Evolutionary conservation across 306 rosid species (phyloP).

Genomic region (Ormosia emarginata): DNA sequence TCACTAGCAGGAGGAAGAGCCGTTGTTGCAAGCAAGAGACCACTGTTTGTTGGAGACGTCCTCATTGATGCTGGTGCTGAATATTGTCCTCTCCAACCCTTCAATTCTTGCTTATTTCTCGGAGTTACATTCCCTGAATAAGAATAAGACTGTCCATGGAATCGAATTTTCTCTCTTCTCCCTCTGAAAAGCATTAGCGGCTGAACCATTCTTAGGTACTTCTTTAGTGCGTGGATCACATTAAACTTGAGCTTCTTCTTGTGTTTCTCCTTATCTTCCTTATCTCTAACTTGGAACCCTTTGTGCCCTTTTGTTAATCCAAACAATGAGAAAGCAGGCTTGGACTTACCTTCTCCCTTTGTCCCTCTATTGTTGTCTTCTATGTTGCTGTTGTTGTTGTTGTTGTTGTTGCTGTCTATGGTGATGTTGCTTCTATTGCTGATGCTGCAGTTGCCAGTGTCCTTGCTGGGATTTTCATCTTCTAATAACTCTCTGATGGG

Average conservation of each 20-base stretch:
- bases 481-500: conserved; percentile 45
- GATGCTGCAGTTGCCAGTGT: conserved; percentile 16
- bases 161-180: conserved; percentile 43
- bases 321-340: conserved; percentile 52
- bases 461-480: conserved; percentile 23
- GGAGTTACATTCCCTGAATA: conserved; percentile 39
- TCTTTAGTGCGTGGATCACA: conserved; percentile 55
- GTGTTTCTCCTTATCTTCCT: conserved; percentile 34
- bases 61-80: conserved; percentile 97
- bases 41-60: conserved; percentile 88
- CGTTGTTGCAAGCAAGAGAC: conserved; percentile 51
- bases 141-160: conserved; percentile 38
- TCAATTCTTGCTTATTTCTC: conserved; percentile 23
- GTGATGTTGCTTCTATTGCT: conserved; percentile 10
- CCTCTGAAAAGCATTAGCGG: conserved; percentile 50
- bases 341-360: conserved; percentile 50
- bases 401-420: neutral
- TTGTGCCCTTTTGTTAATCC: conserved; percentile 50
- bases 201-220: conserved; percentile 60
- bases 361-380: conserved; percentile 25
- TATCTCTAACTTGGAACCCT: conserved; percentile 38
- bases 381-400: neutral
- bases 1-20: conserved; percentile 55
- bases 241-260: conserved; percentile 44
- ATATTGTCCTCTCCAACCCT: conserved; percentile 47